These are phyloP conservation scores for Protomyces inouyei DNA, from an alignment of 1,139 yeast species.

Conservation along the genomic window DNA sequence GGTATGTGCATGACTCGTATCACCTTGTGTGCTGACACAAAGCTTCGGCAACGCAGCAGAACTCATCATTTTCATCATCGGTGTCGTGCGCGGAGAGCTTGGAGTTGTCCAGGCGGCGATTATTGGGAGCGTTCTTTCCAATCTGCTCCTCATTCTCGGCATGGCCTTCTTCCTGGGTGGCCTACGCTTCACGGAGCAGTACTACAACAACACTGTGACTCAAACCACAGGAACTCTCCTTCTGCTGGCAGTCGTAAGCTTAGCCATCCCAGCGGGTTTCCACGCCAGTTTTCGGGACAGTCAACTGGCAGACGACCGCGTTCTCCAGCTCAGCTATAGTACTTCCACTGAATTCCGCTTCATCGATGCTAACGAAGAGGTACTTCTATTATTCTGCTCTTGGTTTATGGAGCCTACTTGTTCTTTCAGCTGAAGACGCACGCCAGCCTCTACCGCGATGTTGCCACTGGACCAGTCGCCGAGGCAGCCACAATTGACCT, in stretches of 20 bases:
- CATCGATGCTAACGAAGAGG: neutral
- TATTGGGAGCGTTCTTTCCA: constrained; percentile 89
- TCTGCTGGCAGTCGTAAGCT: constrained; percentile 84
- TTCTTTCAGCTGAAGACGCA: constrained; percentile 87
- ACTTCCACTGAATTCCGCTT: neutral
- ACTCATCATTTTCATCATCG: constrained; percentile 87
- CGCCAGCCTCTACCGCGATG: constrained; percentile 45
- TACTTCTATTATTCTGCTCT: constrained; percentile 50
- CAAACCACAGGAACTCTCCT: constrained; percentile 93
- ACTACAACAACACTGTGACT: constrained; percentile 91
- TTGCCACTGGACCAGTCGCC: constrained; percentile 24
- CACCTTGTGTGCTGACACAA: neutral
- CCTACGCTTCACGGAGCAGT: constrained; percentile 73
- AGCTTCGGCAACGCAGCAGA: constrained; percentile 92
- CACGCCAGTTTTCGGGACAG: constrained; percentile 60
- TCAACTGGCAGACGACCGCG: constrained; percentile 44
- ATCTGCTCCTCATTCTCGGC: constrained; percentile 84
- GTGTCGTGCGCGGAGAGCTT: constrained; percentile 76
- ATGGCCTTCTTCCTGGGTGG: constrained; percentile 95
- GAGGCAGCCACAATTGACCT: constrained; percentile 41
- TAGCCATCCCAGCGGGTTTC: constrained; percentile 93
- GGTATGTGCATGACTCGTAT: neutral
- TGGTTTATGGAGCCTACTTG: constrained; percentile 73
- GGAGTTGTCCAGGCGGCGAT: constrained; percentile 91
- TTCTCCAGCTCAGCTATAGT: constrained; percentile 66